Conservation (phyloP, 2,329 filamentous ascomycete species). For the Colletotrichum endophyticum region DNA sequence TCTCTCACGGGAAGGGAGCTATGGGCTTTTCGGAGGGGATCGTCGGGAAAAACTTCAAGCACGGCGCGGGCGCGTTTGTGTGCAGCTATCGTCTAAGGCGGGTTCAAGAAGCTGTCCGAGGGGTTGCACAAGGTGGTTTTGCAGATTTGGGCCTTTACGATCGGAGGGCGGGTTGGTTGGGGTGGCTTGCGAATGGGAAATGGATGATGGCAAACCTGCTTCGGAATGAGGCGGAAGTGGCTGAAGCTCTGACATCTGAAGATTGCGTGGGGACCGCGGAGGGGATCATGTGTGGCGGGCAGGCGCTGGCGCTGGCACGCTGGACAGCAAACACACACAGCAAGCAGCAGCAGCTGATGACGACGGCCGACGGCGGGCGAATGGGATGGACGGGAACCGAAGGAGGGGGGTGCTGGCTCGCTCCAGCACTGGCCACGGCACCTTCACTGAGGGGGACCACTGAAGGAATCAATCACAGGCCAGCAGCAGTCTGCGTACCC, state of each 20-base stretch:
- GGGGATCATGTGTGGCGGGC: conserved; percentile 1
- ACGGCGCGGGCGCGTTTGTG: neutral
- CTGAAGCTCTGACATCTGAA: conserved; percentile 22
- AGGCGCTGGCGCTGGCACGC: neutral
- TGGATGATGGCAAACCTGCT: conserved; percentile 16
- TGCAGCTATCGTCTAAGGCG: neutral
- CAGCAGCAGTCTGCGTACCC: neutral
- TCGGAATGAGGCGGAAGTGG: conserved; percentile 13
- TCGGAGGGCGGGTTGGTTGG: neutral
- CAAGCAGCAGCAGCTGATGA: neutral
- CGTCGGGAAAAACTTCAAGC: neutral
- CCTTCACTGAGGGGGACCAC: neutral
- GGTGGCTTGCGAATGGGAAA: neutral
- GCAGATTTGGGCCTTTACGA: neutral
- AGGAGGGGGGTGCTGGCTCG: neutral
- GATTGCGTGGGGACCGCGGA: neutral
- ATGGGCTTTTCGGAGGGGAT: neutral
- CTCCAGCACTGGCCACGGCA: neutral
- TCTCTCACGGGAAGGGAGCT: neutral
- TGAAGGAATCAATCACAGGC: neutral
- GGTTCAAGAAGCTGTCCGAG: neutral
- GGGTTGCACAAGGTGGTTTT: neutral
- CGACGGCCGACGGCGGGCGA: conserved; percentile 15
- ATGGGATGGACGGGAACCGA: neutral
- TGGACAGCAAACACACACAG: neutral